Evolutionary conservation across 331 rosid species (phyloP), one percentile per base, ranked within the genome.

Genomic region (Malus hybrid): DNA sequence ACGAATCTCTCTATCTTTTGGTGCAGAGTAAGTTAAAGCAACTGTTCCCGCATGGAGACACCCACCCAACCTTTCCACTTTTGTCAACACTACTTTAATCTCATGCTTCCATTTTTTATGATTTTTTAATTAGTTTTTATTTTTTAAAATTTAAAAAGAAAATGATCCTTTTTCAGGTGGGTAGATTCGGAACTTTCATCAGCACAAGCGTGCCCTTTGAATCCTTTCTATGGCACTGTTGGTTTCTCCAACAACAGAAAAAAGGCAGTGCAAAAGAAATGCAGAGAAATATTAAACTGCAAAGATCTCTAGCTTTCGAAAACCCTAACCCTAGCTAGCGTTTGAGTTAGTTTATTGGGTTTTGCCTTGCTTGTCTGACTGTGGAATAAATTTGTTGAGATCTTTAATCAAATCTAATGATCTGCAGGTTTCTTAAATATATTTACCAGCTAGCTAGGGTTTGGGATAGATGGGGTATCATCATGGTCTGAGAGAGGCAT

Each of bases 1-100:
- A 44, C 6, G 78, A 50, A 73, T 61, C 77, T 73, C 70, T 73
- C 70, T 44, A 28, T 62, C 78, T 74, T 74, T 46, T 74, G 78
- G 78, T 46, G 78, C 78, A 74, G 70, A 19, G 50, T 46, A 63
- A 62, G 48, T 10, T 62, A 63, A 73, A 73, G 78, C 24, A 14
- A 29, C 48, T 74, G 48, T 63, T 29, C 11, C 24, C 78, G 48
- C 62, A 28, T 74, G 78, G 70, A 61, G 60, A 61, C 77, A 16
- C 69, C 60, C 69, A 12, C 61, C 39, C 13, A 16, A 27, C 46
- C 60, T 27, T 10, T 39, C 28, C 29, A 27, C 67, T 12, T 67
- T 67, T 44, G 72, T 6, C 50, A 33, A 66, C n/a, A 18, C 7
- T 44, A 6, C 18, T 39, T 42, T 20, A 34, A 22, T 67, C 20